These are phyloP conservation scores for Saccharomycopsis crataegensis DNA, from an alignment of 1,139 yeast genomes.

Conservation along the genomic window DNA sequence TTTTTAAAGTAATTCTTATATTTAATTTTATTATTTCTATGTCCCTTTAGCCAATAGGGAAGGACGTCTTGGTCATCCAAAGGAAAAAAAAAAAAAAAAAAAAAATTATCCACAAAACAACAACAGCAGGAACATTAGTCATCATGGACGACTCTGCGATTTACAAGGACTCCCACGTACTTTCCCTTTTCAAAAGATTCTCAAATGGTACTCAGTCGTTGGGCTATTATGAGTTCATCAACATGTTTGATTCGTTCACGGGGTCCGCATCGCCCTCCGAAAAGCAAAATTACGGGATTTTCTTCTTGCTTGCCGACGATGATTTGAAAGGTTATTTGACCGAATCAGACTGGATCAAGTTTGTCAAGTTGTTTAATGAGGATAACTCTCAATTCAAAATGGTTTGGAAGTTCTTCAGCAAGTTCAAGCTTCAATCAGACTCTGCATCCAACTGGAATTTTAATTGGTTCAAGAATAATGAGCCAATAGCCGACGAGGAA, in stretches of 20 bases:
- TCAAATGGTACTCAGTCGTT: not conserved
- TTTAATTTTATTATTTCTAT: no score
- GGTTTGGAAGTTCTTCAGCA: slow-evolving; percentile 42
- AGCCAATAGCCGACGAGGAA: slow-evolving; percentile 4
- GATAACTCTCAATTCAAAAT: slow-evolving; percentile 54
- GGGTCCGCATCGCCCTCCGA: not conserved
- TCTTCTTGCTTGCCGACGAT: slow-evolving; percentile 55
- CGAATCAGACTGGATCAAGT: slow-evolving; percentile 52
- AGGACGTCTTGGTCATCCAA: no score
- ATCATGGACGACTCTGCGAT: no score
- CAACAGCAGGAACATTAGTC: no score
- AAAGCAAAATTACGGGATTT: slow-evolving; percentile 1
- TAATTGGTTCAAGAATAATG: slow-evolving; percentile 3
- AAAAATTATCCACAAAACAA: no score
- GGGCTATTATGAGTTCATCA: not conserved
- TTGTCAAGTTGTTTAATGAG: slow-evolving; percentile 47
- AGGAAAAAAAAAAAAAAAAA: no score
- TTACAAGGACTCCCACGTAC: no score
- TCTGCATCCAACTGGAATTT: not conserved
- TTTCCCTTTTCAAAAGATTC: not conserved
- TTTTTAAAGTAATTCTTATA: no score
- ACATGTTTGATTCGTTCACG: not conserved
- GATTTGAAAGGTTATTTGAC: slow-evolving; percentile 55
- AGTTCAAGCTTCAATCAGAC: slow-evolving; percentile 28
- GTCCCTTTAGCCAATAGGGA: no score